Base-by-base conservation (phyloP, 1,284 basidiomycete genomes). In the Spongispora temasekensis region DNA sequence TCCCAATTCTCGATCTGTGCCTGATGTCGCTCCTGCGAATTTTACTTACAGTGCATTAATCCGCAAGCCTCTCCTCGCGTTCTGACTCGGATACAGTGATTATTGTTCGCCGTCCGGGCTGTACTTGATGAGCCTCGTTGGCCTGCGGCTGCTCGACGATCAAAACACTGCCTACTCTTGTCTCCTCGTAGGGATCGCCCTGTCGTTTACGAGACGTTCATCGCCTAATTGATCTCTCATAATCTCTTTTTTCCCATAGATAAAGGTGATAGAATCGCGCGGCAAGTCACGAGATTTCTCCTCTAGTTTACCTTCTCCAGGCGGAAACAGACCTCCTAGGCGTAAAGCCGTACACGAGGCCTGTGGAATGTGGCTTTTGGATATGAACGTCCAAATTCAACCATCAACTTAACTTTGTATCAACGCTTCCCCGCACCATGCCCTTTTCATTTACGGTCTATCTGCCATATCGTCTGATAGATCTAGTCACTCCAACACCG, bases 401-500 rank as follows among this genome's bases (percentile, higher is more conserved):
- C 60, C 57, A 46, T 55, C 51, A 59, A 66, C n/a, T n/a, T n/a
- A n/a, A 50, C 63, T 66, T 65, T 67, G 60, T n/a, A 42, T 31
- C 53, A 53, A 57, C 27, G n/a, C 65, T 69, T 69, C 68, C 71
- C 68, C 68, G 51, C 68, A 69, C 61, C 71, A 73, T 19, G 71
- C 54, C 4, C 28, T 25, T 60, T 69, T 69, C 68, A 69, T 72
- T 72, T 71, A 56, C 58, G 40, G 52, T 42, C 57, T 53, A 48
- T 55, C 44, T 34, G 25, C 67, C 58, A 54, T 59, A 48, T 28
- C 65, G 37, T 54, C 59, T 48, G 51, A 60, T 58, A 12, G 31
- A 56, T 61, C 58, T 59, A 50, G 35, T 40, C 27, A 15, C 34
- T 61, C 57, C 58, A 40, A 30, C 57, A 44, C 17, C 48, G 37